phyloP scores from a whole-genome alignment of 345 rosid genomes.

The Ceriops decandra region DNA sequence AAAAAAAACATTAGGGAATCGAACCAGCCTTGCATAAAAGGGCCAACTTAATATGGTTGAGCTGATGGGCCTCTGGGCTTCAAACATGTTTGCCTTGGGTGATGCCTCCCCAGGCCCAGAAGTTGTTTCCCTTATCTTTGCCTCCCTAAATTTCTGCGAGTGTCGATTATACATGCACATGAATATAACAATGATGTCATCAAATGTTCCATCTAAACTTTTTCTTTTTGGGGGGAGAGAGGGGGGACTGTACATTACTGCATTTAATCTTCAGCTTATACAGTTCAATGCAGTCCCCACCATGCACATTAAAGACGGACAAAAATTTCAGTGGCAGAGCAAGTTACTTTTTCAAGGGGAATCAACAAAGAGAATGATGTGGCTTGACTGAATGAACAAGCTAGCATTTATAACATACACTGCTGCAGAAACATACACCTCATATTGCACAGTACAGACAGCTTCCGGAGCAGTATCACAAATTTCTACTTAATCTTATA shows the following conservation, averaged over 20 bases:
- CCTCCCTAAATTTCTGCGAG: conserved; percentile 44
- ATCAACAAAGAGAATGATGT: not conserved
- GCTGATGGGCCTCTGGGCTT: conserved; percentile 65
- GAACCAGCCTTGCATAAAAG: conserved; percentile 52
- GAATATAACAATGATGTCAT: conserved; percentile 10
- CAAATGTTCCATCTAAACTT: too few relatives aligned
- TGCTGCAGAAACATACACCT: not conserved
- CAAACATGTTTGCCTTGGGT: conserved; percentile 81
- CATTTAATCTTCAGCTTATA: not conserved
- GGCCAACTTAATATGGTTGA: conserved; percentile 63
- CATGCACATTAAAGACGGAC: not conserved
- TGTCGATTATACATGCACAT: conserved; percentile 58
- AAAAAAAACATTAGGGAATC: conserved; percentile 48
- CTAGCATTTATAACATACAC: not conserved
- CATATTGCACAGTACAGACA: not conserved
- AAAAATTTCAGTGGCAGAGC: not conserved
- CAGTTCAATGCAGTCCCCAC: not conserved
- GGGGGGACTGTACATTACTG: not conserved
- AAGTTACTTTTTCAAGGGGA: not conserved
- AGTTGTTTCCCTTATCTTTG: conserved; percentile 55
- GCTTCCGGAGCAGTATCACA: too few relatives aligned
- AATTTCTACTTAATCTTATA: too few relatives aligned
- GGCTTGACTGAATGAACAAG: not conserved
- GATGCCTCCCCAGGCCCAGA: conserved; percentile 52
- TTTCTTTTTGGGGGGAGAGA: too few relatives aligned